phyloP scores from a whole-genome alignment of 2,329 filamentous ascomycete species.

The Curvularia sp. region DNA sequence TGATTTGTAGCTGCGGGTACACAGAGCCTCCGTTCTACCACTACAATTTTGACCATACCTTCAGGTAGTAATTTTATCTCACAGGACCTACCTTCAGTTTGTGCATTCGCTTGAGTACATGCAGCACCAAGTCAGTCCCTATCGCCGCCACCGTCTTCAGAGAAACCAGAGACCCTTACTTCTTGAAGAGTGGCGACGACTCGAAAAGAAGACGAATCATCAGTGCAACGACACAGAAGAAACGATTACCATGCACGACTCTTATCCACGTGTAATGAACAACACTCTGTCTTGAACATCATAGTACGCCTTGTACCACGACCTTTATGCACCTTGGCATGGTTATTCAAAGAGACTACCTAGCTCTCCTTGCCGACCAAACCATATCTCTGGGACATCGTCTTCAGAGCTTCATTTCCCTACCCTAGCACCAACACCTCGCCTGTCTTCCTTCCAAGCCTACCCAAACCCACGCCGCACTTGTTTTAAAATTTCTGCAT shows the following conservation, averaged over 20 bases:
- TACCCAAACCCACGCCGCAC: slow-evolving; percentile 1
- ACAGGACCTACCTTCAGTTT: not conserved
- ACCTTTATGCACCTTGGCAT: not conserved
- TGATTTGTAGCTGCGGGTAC: not conserved
- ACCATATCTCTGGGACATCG: not conserved
- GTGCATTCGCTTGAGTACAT: not conserved
- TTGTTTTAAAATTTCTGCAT: not conserved
- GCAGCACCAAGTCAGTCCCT: not conserved
- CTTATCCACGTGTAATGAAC: not conserved
- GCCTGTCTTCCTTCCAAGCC: not conserved
- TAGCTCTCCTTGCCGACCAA: not conserved
- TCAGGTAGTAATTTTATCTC: not conserved
- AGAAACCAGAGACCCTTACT: not conserved
- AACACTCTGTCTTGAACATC: not conserved
- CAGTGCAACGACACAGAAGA: not conserved
- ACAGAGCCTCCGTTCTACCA: too few relatives aligned
- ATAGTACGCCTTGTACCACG: not conserved
- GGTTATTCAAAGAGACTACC: not conserved
- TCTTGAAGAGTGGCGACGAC: not conserved
- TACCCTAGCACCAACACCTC: not conserved
- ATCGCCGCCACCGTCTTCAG: not conserved
- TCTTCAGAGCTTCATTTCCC: not conserved
- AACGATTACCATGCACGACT: not conserved
- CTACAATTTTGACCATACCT: not conserved
- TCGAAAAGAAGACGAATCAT: not conserved